A percentile compares a stretch with the other conserved stretches of the same genome.
phyloP scores from a whole-genome alignment of 768 basidiomycete genomes.

The Lyophyllum decastes region DNA sequence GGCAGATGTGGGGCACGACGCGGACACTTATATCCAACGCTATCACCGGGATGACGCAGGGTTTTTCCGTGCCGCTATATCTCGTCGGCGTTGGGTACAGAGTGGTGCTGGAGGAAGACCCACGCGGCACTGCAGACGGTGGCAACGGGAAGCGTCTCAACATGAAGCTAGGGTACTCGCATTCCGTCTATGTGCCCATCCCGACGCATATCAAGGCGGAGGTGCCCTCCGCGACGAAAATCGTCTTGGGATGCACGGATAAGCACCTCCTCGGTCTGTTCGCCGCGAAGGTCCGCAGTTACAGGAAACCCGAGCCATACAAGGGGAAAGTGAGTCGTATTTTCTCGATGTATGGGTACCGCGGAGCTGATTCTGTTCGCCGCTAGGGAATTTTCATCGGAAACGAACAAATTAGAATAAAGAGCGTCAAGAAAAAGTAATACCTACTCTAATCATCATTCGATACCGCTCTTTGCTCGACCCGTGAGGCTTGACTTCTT shows the following conservation, averaged over 20 bases:
- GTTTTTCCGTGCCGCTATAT: conserved; percentile 80
- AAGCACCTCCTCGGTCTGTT: conserved; percentile 89
- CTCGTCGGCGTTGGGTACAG: conserved; percentile 96
- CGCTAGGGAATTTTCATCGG: conserved; percentile 89
- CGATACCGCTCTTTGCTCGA: neutral
- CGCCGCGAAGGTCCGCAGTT: conserved; percentile 80
- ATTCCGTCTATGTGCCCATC: conserved; percentile 81
- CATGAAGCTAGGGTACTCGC: conserved; percentile 93
- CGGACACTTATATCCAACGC: conserved; percentile 90
- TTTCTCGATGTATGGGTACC: neutral
- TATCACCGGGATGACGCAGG: conserved; percentile 85
- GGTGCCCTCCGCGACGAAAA: conserved; percentile 82
- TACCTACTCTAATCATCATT: conserved; percentile 5
- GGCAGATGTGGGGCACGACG: conserved; percentile 94
- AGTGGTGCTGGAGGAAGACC: conserved; percentile 81
- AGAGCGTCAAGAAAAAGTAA: conserved; percentile 96
- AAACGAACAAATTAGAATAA: conserved; percentile 89
- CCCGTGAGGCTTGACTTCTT: neutral
- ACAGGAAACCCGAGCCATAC: conserved; percentile 93
- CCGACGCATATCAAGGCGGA: conserved; percentile 81
- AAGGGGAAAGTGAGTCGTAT: conserved; percentile 84
- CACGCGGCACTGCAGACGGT: conserved; percentile 57
- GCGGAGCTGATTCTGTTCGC: neutral
- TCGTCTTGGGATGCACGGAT: conserved; percentile 79
- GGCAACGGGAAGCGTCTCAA: conserved; percentile 70